Percentiles rank a stretch among this genome's conserved stretches.
Evolutionary conservation across 441 rosid species (phyloP).

Genomic region (Theobroma grandiflorum): DNA sequence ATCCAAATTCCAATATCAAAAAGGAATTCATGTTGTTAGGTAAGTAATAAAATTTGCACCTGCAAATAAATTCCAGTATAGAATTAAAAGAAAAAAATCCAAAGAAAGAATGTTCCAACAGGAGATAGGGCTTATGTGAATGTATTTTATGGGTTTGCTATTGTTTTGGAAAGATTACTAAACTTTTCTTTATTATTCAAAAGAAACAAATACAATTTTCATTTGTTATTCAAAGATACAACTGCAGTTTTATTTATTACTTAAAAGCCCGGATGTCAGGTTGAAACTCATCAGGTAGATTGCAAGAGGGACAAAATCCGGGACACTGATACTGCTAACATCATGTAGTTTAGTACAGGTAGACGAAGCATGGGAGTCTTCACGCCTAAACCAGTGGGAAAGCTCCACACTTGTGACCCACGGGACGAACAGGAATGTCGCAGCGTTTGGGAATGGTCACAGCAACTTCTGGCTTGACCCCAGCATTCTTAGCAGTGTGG

Average conservation of each 20-base stretch:
- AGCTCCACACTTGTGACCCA: slow-evolving; percentile 88
- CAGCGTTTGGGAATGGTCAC: slow-evolving; percentile 88
- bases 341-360: not conserved
- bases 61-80: too few relatives aligned
- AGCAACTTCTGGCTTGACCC: slow-evolving; percentile 70
- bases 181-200: not conserved
- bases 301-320: slow-evolving; percentile 17
- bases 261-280: slow-evolving; percentile 29
- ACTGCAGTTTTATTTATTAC: slow-evolving; percentile 28
- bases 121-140: too few relatives aligned
- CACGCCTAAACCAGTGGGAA: slow-evolving; percentile 64
- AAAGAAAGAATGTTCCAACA: too few relatives aligned
- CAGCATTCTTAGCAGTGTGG: slow-evolving; percentile 68
- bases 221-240: not conserved
- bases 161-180: not conserved
- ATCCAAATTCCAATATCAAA: too few relatives aligned
- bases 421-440: slow-evolving; percentile 74
- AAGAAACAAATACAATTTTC: not conserved
- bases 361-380: slow-evolving; percentile 17
- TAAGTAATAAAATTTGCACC: too few relatives aligned
- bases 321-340: not conserved
- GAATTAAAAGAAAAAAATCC: too few relatives aligned
- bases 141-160: too few relatives aligned
- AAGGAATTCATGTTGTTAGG: too few relatives aligned
- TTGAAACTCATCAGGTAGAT: slow-evolving; percentile 21